Conservation (phyloP, 2,329 filamentous ascomycete species). For the Ophiostoma himal-ulmi region DNA sequence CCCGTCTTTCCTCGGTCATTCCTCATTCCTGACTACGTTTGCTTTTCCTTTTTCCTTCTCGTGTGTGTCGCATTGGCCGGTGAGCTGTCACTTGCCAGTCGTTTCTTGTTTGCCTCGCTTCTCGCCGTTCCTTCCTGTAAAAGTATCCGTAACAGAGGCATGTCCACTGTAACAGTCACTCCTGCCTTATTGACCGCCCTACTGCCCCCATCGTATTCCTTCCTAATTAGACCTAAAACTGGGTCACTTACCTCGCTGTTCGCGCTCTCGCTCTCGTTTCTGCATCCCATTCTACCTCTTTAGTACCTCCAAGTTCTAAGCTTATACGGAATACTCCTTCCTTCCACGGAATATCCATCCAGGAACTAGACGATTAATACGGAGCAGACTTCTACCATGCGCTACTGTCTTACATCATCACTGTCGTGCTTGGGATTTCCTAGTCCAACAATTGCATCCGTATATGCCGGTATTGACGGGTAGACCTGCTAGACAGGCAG, state of each 20-base stretch:
- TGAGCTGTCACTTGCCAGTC: not conserved
- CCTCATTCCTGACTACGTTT: not conserved
- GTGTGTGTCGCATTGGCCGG: not conserved
- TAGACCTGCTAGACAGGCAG: too few species aligned
- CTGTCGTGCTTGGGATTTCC: constrained; percentile 10
- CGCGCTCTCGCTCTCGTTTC: constrained; percentile 10
- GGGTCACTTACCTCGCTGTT: not conserved
- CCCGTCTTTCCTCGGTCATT: not conserved
- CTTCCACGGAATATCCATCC: not conserved
- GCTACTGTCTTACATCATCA: constrained; percentile 11
- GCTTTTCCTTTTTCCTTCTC: not conserved
- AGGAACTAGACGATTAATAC: too few species aligned
- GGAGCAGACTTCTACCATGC: not conserved
- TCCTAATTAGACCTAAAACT: constrained; percentile 6
- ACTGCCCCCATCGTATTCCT: not conserved
- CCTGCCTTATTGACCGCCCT: not conserved
- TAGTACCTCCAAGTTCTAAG: too few species aligned
- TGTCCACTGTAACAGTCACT: not conserved
- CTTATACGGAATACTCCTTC: not conserved
- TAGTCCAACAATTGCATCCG: not conserved
- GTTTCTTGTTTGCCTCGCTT: not conserved
- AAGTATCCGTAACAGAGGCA: not conserved
- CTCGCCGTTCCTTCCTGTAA: not conserved
- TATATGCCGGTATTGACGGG: not conserved
- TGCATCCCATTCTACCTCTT: not conserved